These are phyloP conservation scores for Suillus subalutaceus DNA, from an alignment of 768 basidiomycete genomes.

Conservation along the genomic window DNA sequence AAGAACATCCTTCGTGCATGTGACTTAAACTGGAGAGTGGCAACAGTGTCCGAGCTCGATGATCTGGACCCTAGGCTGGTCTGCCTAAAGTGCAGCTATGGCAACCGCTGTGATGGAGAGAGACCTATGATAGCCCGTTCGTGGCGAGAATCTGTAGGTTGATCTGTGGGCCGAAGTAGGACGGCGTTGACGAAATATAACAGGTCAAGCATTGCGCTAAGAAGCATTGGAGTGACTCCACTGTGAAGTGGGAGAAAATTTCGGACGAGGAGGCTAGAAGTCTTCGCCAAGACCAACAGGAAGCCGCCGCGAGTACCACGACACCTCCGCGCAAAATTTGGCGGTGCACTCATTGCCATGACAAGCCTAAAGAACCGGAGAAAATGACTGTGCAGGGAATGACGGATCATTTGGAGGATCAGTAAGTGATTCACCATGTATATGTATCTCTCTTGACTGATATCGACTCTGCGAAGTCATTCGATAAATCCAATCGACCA, in stretches of 20 bases:
- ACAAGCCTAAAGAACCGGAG: background rate
- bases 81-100: constrained; percentile 8
- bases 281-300: background rate
- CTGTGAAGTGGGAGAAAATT: constrained; percentile 1
- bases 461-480: background rate
- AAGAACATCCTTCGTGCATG: constrained; percentile 13
- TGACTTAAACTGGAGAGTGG: constrained; percentile 6
- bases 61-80: constrained; percentile 15
- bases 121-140: constrained; percentile 12
- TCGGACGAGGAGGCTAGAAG: background rate
- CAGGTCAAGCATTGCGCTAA: background rate
- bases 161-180: background rate
- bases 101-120: constrained; percentile 13
- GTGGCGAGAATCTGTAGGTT: constrained; percentile 12
- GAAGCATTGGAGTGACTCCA: background rate
- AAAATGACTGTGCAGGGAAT: constrained; percentile 3
- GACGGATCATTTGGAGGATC: constrained; percentile 1
- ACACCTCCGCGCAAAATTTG: constrained; percentile 1
- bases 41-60: constrained; percentile 7
- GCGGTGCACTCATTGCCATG: background rate
- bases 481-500: background rate
- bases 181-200: background rate
- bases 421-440: background rate
- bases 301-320: background rate
- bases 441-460: background rate